A percentile compares a stretch with the other conserved stretches of the same genome.
Evolutionary conservation across 169 alveolate species (phyloP).

Genomic region (Sarcocystis neurona): DNA sequence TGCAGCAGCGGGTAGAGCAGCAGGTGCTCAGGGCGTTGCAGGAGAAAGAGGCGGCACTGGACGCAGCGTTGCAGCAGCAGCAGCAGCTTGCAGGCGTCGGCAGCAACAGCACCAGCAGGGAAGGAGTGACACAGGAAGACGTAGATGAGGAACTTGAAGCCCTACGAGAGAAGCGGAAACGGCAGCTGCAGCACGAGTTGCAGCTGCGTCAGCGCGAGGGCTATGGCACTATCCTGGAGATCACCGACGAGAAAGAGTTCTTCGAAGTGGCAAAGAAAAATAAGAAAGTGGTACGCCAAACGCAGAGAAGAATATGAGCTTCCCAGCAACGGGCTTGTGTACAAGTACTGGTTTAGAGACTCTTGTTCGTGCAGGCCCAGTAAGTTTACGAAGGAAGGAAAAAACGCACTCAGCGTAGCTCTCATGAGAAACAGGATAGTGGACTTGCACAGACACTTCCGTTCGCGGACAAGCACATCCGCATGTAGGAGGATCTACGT

Average conservation of each 20-base stretch:
- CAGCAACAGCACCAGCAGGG: not conserved
- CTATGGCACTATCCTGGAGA: slow-evolving; percentile 37
- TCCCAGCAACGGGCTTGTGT: too few species aligned
- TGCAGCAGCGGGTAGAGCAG: slow-evolving; percentile 55
- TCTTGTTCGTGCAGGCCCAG: too few species aligned
- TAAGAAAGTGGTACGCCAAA: not conserved
- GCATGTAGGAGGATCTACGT: too few species aligned
- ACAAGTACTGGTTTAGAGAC: too few species aligned
- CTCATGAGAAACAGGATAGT: too few species aligned
- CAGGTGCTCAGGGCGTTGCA: slow-evolving; percentile 53
- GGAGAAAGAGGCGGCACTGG: slow-evolving; percentile 55
- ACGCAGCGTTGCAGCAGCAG: slow-evolving; percentile 50
- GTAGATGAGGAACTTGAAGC: slow-evolving; percentile 36
- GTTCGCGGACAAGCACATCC: too few species aligned
- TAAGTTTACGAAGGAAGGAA: too few species aligned
- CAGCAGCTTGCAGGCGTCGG: slow-evolving; percentile 30
- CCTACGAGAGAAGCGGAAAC: slow-evolving; percentile 7
- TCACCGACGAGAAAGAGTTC: slow-evolving; percentile 44
- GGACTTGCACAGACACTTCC: too few species aligned
- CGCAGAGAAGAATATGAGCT: too few species aligned
- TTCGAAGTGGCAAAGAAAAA: slow-evolving; percentile 27
- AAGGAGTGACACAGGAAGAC: not conserved
- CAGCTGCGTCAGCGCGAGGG: not conserved
- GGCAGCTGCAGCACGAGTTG: slow-evolving; percentile 38
- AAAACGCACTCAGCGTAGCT: too few species aligned